Percentiles rank a stretch among this genome's conserved stretches.
These are phyloP conservation scores for Irpex sp. DNA, from an alignment of 1,284 basidiomycete species.

Conservation along the genomic window DNA sequence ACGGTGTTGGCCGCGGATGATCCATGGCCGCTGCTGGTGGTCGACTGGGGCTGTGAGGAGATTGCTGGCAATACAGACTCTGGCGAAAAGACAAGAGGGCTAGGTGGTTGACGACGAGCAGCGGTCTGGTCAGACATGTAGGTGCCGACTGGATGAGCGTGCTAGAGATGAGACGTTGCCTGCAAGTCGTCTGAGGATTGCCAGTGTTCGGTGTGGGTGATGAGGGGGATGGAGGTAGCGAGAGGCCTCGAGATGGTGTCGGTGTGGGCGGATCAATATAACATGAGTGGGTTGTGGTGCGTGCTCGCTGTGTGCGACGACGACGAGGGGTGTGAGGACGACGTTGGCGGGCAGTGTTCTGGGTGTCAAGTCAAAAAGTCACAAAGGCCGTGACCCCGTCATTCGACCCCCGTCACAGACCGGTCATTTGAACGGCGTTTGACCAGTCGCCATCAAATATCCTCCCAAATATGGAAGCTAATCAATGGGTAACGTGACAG, in stretches of 20 bases:
- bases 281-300: constrained; percentile 22
- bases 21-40: constrained; percentile 38
- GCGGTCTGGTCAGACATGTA: constrained; percentile 60
- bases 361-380: no score
- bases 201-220: neutral
- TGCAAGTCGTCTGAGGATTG: constrained; percentile 12
- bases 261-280: constrained; percentile 27
- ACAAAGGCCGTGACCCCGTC: no score
- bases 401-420: no score
- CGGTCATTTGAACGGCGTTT: no score
- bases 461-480: no score
- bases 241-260: constrained; percentile 4
- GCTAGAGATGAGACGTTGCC: constrained; percentile 13
- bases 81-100: constrained; percentile 73
- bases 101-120: constrained; percentile 66
- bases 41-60: constrained; percentile 35
- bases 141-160: constrained; percentile 20
- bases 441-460: no score
- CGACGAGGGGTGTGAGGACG: constrained; percentile 5
- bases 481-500: no score
- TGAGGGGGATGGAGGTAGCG: constrained; percentile 1
- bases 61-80: constrained; percentile 56
- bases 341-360: neutral
- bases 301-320: neutral
- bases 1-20: constrained; percentile 64